Conservation (phyloP, 2,329 filamentous ascomycete species). For the Microcera coccophila region DNA sequence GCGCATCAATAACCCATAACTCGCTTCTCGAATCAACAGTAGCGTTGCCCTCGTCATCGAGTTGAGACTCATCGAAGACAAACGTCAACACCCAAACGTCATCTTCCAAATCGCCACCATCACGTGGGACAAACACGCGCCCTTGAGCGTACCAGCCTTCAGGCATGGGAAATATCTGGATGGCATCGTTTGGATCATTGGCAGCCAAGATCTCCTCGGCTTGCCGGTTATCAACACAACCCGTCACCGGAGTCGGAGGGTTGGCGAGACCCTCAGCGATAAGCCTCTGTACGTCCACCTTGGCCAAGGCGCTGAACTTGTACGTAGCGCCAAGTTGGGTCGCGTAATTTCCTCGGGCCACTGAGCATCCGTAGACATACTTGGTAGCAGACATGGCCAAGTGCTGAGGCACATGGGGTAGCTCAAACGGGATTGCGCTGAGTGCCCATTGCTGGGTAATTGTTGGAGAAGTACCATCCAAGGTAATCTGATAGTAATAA, state of each 20-base stretch:
- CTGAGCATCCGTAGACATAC: constrained; percentile 66
- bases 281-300: constrained; percentile 53
- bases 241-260: constrained; percentile 48
- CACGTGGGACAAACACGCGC: constrained; percentile 57
- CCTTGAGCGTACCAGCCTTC: constrained; percentile 62
- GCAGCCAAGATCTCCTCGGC: constrained; percentile 50
- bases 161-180: constrained; percentile 60
- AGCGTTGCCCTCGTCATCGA: constrained; percentile 49
- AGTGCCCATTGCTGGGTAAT: constrained; percentile 64
- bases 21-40: constrained; percentile 49
- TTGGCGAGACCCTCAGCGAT: constrained; percentile 49
- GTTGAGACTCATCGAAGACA: constrained; percentile 65
- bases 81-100: constrained; percentile 66
- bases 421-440: constrained; percentile 63
- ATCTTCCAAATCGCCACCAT: constrained; percentile 48
- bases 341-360: too few species aligned
- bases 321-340: constrained; percentile 57
- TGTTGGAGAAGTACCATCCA: too few species aligned
- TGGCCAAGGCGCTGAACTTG: constrained; percentile 63
- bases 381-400: constrained; percentile 53
- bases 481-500: constrained; percentile 63
- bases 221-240: constrained; percentile 58
- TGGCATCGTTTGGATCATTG: constrained; percentile 47
- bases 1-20: constrained; percentile 66
- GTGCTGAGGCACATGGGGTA: constrained; percentile 55